A percentile compares a stretch with the other conserved stretches of the same genome.
These are phyloP conservation scores for Kwoniella shivajii DNA, from an alignment of 1,284 basidiomycete species.

Conservation along the genomic window DNA sequence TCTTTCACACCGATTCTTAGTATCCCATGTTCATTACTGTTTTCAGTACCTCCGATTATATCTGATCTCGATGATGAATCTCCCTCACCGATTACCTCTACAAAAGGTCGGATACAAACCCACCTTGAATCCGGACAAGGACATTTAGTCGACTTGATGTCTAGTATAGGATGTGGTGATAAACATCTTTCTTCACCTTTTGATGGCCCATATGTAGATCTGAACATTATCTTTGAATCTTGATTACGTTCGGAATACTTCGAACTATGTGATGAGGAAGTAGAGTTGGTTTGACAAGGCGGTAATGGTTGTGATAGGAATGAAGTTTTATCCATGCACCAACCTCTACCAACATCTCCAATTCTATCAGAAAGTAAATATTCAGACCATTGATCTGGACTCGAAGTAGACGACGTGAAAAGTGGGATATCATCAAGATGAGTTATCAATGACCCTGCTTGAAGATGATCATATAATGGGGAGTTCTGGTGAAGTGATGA, in stretches of 20 bases:
- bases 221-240: not conserved
- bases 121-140: slow-evolving; percentile 27
- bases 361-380: slow-evolving; percentile 32
- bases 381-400: slow-evolving; percentile 29
- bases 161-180: slow-evolving; percentile 36
- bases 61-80: too few species aligned
- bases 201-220: slow-evolving; percentile 3
- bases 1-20: slow-evolving; percentile 35
- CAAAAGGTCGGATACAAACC: slow-evolving; percentile 35
- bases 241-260: not conserved
- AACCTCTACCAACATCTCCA: slow-evolving; percentile 28
- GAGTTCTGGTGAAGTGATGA: slow-evolving; percentile 33
- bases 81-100: slow-evolving; percentile 32
- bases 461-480: slow-evolving; percentile 31
- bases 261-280: not conserved
- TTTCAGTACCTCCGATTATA: too few species aligned
- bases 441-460: slow-evolving; percentile 38
- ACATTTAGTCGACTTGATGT: slow-evolving; percentile 28
- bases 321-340: slow-evolving; percentile 31
- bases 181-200: slow-evolving; percentile 29
- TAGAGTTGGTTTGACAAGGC: not conserved
- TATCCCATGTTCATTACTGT: too few species aligned
- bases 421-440: slow-evolving; percentile 40
- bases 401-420: not conserved
- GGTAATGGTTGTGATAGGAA: slow-evolving; percentile 8